phyloP scores from a whole-genome alignment of 73 alveolate genomes.

The Urostyla sp. region DNA sequence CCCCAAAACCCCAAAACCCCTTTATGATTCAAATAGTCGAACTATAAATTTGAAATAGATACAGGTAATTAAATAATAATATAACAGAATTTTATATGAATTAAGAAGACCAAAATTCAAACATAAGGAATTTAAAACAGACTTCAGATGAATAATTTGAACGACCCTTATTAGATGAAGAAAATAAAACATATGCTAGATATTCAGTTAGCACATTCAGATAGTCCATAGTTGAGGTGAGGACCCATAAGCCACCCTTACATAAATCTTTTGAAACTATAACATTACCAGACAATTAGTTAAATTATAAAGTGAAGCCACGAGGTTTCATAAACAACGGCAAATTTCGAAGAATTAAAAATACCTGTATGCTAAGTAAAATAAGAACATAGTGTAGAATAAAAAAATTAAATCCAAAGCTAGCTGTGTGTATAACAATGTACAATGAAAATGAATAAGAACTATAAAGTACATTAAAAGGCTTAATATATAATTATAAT shows the following conservation, averaged over 20 bases:
- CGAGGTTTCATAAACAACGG: conserved; percentile 10
- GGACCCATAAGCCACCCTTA: neutral
- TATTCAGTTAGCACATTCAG: too few species aligned
- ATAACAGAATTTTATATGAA: too few species aligned
- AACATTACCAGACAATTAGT: neutral
- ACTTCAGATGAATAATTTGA: too few species aligned
- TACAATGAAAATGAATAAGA: conserved; percentile 45
- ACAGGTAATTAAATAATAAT: too few species aligned
- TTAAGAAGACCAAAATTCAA: too few species aligned
- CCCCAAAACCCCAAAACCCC: too few species aligned
- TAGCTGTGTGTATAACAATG: conserved; percentile 64
- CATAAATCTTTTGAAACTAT: neutral
- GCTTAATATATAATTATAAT: neutral
- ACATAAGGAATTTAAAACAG: too few species aligned
- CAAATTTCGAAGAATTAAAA: neutral
- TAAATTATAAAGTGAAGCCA: neutral
- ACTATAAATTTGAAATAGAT: too few species aligned
- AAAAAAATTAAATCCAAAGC: neutral
- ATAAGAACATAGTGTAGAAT: neutral
- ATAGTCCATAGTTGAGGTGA: neutral
- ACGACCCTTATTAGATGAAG: too few species aligned
- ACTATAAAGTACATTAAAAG: neutral
- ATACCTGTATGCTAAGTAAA: neutral
- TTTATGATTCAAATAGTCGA: too few species aligned
- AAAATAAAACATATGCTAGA: too few species aligned